Evolutionary conservation across 176 grass and related monocot genomes (phyloP).

Genomic region (Carex myosuroides): DNA sequence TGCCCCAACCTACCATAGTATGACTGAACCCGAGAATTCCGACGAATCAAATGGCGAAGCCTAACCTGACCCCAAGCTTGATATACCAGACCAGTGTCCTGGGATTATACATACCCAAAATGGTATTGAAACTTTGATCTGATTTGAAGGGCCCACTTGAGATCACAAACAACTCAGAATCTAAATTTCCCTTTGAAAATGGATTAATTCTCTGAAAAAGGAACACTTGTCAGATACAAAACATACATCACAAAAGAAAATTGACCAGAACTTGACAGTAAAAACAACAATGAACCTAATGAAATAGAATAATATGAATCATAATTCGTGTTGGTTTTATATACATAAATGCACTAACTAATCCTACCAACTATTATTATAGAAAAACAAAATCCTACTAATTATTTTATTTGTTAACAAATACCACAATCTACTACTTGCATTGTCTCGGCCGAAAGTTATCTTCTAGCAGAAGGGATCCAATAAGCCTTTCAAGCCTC

Average conservation of each 20-base stretch:
- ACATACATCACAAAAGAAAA: neutral
- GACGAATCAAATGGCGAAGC: neutral
- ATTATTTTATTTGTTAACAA: neutral
- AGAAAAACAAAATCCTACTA: too few species aligned
- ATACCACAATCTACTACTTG: neutral
- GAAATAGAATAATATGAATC: neutral
- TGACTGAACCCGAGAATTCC: neutral
- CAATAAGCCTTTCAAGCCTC: conserved; percentile 44
- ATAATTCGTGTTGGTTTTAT: neutral
- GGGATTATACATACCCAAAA: neutral
- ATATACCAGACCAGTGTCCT: neutral
- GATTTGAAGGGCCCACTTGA: neutral
- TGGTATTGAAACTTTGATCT: neutral
- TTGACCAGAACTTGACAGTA: neutral
- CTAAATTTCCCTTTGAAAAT: neutral
- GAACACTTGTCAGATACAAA: neutral
- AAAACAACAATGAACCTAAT: neutral
- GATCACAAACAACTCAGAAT: neutral
- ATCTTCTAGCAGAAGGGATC: conserved; percentile 50
- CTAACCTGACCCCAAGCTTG: neutral
- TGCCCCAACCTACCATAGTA: neutral
- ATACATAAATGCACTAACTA: conserved; percentile 9
- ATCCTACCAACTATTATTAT: neutral
- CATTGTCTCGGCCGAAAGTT: conserved; percentile 65
- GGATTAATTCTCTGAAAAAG: neutral